Percentiles rank a stretch among this genome's conserved stretches.
Evolutionary conservation across 345 rosid genomes (phyloP).

Genomic region (Citropsis articulata): DNA sequence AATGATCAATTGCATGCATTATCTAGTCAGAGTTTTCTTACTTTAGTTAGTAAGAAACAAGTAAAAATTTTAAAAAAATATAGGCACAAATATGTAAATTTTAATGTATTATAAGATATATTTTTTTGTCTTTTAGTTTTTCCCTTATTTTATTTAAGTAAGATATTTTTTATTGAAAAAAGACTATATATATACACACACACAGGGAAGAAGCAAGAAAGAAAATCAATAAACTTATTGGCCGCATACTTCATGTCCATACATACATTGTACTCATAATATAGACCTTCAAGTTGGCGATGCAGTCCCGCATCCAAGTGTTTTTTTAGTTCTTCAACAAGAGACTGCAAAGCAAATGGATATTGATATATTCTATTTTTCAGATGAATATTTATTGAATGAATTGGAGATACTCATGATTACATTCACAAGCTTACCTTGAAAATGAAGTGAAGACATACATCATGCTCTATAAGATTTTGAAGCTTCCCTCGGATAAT

Average conservation of each 20-base stretch:
- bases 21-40: no score
- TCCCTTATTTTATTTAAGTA: no score
- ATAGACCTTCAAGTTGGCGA: conserved; percentile 32
- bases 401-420: background rate
- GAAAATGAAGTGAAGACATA: conserved; percentile 45
- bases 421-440: conserved; percentile 20
- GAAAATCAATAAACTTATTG: background rate
- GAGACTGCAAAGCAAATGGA: conserved; percentile 26
- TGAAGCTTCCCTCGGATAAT: conserved; percentile 53
- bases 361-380: background rate
- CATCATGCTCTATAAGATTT: conserved; percentile 52
- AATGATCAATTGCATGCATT: background rate
- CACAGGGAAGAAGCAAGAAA: background rate
- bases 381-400: background rate
- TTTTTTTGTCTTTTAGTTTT: no score
- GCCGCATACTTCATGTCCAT: background rate
- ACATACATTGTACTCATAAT: conserved; percentile 42
- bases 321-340: conserved; percentile 45
- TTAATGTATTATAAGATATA: no score
- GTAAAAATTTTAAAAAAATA: no score
- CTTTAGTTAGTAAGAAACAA: no score
- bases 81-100: no score
- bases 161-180: no score
- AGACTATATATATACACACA: background rate
- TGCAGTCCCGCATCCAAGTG: conserved; percentile 34